Evolutionary conservation across 768 basidiomycete genomes (phyloP), one percentile per base, ranked within the genome.

Genomic region (Sistotremastrum suecicum): DNA sequence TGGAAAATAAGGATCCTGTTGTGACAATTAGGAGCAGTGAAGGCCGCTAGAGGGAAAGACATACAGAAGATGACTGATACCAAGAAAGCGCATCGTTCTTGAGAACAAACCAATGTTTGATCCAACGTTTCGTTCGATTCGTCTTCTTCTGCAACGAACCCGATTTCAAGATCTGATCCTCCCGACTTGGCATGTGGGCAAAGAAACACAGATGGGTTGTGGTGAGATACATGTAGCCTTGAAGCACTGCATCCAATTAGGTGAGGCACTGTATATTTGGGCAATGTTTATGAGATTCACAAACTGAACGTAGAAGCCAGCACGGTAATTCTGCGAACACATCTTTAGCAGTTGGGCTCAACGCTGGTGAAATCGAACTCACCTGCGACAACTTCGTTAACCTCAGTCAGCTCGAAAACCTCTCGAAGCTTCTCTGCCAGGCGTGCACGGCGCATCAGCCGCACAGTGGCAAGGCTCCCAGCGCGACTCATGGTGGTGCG

Each of bases 201-300:
- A 92, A 99, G 68, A 99, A 99, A 65, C 94, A 97, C 12, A 98
- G 62, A 59, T 94, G 85, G 7, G 83, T 78, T 54, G 86, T 86
- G 1, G 94, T 98, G 42, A 98, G 69, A 60, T 94, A 99, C 76
- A 99, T 87, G 59, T 94, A 98, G 2, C 94, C 94, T 63, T 99
- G 94, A 33, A 99, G 70, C 51, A 98, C 89, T 86, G 60, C 34
- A 11, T 41, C 50, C 37, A 20, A 7, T n/a, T 47, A 6, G 33
- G 45, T 47, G 36, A 47, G 52, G 39, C 39, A 35, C 39, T 34
- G 43, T 43, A 42, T 32, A 8, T 35, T 9, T 5, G 39, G 10
- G 40, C 32, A 28, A 20, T 7, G 12, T 30, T 41, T 29, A 49
- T 46, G 29, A 37, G 33, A 79, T 90, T 73, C 57, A 92, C 90